Evolutionary conservation across 345 rosid genomes (phyloP).

Genomic region (Salix caprea): DNA sequence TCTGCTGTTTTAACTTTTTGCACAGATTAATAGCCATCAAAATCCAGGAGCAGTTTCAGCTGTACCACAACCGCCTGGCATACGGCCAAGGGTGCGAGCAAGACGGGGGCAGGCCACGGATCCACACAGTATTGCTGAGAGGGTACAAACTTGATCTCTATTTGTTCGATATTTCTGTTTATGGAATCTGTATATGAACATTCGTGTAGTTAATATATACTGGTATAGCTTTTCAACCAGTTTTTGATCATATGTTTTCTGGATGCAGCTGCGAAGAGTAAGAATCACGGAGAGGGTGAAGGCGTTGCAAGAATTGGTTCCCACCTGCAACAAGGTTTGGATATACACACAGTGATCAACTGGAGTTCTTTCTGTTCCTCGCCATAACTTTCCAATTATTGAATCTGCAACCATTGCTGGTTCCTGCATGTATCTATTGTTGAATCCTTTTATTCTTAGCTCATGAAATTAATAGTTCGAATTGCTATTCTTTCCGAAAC

Average conservation of each 20-base stretch:
- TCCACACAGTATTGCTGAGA: slow-evolving; percentile 33
- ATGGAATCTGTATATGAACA: background rate
- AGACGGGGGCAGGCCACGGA: slow-evolving; percentile 36
- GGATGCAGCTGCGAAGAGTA: slow-evolving; percentile 62
- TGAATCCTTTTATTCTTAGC: background rate
- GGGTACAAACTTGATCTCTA: slow-evolving; percentile 14
- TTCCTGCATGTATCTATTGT: background rate
- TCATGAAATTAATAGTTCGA: background rate
- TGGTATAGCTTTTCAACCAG: background rate
- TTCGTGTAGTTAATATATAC: background rate
- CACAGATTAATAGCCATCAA: slow-evolving; percentile 49
- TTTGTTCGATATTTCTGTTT: background rate
- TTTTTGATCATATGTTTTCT: background rate
- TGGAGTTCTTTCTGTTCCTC: background rate
- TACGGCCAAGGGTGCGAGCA: slow-evolving; percentile 29
- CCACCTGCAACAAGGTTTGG: slow-evolving; percentile 64
- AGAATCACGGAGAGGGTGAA: slow-evolving; percentile 70
- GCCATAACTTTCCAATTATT: background rate
- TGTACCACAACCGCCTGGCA: slow-evolving; percentile 37
- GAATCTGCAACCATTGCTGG: background rate
- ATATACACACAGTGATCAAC: background rate
- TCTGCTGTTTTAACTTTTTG: background rate
- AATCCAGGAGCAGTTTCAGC: slow-evolving; percentile 30
- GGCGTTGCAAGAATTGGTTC: slow-evolving; percentile 75
- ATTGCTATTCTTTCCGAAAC: background rate